Evolutionary conservation across 2,329 filamentous ascomycete genomes (phyloP), one percentile per base, ranked within the genome.

Genomic region (Epichloe sp.): DNA sequence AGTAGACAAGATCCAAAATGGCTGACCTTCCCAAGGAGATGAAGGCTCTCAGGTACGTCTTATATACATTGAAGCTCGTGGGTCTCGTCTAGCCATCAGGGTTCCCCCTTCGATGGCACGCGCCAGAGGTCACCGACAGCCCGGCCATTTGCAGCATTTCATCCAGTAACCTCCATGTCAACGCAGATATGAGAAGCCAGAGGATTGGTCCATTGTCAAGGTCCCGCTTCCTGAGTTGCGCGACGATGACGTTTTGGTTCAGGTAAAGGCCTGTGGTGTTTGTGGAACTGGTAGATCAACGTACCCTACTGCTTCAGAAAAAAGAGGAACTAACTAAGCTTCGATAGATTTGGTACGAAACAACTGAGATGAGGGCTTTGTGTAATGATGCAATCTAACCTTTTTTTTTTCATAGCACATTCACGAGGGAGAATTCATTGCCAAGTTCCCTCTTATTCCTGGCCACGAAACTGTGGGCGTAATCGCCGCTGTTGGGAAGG

Each of bases 381-480:
- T n/a, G 11, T 19, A 5, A 31, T 31, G 7, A 26, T 26, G 7
- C 26, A 14, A 1, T 41, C 21, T 41, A 14, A 34, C 17, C 2
- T 21, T 48, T 21, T 10, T 34, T 10, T 48, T 26, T 2, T 26
- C 8, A 14, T 50, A 63, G 63, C 78, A 82, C 60, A 82, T 81
- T 59, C 81, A 85, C 61, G 78, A 85, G 64, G 83, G 82, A 60
- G 81, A 85, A 67, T 86, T 86, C 58, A 72, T 73, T 43, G 71
- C 70, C 56, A 70, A 81, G 68, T 84, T 84, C 62, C 81, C 81
- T 48, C 69, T 84, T 52, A 80, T 84, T 58, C 80, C 80, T 53
- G 80, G 82, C 47, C 82, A 86, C 59, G 82, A 86, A 64, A 83
- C 82, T 37, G 78, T 83, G 41, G 82, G 82, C 57, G 75, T 80